phyloP scores from a whole-genome alignment of 805 yeast species.

The Saccharomycopsis fermentans region DNA sequence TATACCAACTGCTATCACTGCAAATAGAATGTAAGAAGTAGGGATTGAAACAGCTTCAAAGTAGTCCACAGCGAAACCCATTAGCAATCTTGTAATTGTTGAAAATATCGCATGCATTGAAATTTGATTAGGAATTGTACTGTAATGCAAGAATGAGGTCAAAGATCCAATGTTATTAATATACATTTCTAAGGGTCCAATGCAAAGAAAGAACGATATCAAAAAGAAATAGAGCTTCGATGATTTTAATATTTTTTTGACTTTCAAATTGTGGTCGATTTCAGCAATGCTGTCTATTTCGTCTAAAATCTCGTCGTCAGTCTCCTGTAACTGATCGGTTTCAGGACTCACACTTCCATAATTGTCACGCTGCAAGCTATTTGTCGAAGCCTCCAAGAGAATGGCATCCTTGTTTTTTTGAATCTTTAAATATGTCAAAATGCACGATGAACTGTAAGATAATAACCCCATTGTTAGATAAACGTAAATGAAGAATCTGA shows the following conservation, averaged over 20 bases:
- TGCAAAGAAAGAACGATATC: slow-evolving; percentile 48
- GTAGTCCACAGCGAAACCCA: slow-evolving; percentile 64
- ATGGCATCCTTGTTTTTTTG: slow-evolving; percentile 24
- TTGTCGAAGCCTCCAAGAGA: not conserved
- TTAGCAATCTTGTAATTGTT: slow-evolving; percentile 53
- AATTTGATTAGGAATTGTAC: slow-evolving; percentile 37
- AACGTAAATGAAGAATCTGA: slow-evolving; percentile 39
- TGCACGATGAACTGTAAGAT: slow-evolving; percentile 55
- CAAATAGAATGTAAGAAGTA: slow-evolving; percentile 23
- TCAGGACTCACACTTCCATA: slow-evolving; percentile 21
- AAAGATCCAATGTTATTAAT: slow-evolving; percentile 76
- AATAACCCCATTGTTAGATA: slow-evolving; percentile 48
- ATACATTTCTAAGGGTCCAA: slow-evolving; percentile 82
- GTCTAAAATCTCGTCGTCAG: slow-evolving; percentile 39
- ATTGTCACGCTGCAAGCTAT: not conserved
- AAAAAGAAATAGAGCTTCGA: slow-evolving; percentile 55
- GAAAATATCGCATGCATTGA: slow-evolving; percentile 55
- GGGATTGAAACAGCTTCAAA: slow-evolving; percentile 23
- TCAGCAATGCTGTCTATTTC: slow-evolving; percentile 68
- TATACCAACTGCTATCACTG: slow-evolving; percentile 28
- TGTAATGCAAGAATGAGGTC: slow-evolving; percentile 29
- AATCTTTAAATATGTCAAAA: slow-evolving; percentile 39
- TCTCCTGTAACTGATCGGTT: slow-evolving; percentile 18
- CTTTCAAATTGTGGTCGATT: slow-evolving; percentile 6
- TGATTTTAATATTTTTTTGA: slow-evolving; percentile 33